A percentile compares a stretch with the other conserved stretches of the same genome.
Conservation (phyloP, 345 rosid genomes). For the Euphorbia tirucalli region DNA sequence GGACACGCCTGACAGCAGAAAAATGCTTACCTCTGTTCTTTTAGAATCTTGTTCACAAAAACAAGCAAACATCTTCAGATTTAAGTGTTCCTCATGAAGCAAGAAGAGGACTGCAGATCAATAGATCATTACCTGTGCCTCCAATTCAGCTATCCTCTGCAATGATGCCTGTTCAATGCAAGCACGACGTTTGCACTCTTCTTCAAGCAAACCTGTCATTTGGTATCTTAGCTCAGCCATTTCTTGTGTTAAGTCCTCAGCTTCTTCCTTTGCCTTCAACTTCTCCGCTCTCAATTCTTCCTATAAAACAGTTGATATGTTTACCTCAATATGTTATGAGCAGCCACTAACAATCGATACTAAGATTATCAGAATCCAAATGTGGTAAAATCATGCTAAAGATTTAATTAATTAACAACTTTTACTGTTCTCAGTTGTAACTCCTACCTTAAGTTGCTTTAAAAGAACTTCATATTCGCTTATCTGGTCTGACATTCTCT, state of each 20-base stretch:
- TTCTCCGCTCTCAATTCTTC: slow-evolving; percentile 71
- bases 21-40: slow-evolving; percentile 26
- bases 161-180: slow-evolving; percentile 74
- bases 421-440: not conserved
- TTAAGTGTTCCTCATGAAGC: not conserved
- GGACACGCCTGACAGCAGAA: slow-evolving; percentile 24
- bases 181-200: slow-evolving; percentile 82
- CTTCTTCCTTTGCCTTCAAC: slow-evolving; percentile 81
- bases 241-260: slow-evolving; percentile 91
- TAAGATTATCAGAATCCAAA: not conserved
- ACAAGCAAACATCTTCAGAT: slow-evolving; percentile 10
- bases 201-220: slow-evolving; percentile 82
- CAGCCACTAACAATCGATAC: slow-evolving; percentile 12
- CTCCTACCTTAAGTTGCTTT: slow-evolving; percentile 60
- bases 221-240: slow-evolving; percentile 94
- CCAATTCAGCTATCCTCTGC: slow-evolving; percentile 84
- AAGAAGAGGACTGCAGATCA: slow-evolving; percentile 14
- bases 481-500: slow-evolving; percentile 50
- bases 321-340: slow-evolving; percentile 7
- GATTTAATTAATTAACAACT: no score
- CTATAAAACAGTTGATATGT: slow-evolving; percentile 32
- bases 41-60: slow-evolving; percentile 36
- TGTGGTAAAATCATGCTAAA: not conserved
- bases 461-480: slow-evolving; percentile 52
- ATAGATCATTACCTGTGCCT: slow-evolving; percentile 49